A percentile compares a stretch with the other conserved stretches of the same genome.
Evolutionary conservation across 2,329 filamentous ascomycete genomes (phyloP).

Genomic region (Monilinia laxa): DNA sequence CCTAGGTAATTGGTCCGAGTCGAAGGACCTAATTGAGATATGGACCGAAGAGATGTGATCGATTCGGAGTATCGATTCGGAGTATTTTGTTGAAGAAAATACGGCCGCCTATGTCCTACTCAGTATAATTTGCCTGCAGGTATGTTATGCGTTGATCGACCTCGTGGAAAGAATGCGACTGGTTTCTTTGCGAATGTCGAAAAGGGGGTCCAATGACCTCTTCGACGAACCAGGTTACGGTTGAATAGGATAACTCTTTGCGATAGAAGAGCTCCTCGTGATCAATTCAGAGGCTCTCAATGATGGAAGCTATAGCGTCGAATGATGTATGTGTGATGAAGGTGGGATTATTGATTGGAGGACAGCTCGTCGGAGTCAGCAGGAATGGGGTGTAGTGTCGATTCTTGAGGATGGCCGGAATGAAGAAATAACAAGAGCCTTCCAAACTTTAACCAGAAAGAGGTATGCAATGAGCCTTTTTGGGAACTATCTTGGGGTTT

Average conservation of each 20-base stretch:
- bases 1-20: conserved; percentile 15
- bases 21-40: conserved; percentile 22
- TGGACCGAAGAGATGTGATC: conserved; percentile 27
- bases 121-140: conserved; percentile 31
- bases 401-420: conserved; percentile 12
- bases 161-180: conserved; percentile 35
- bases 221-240: conserved; percentile 29
- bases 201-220: conserved; percentile 41
- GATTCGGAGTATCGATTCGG: conserved; percentile 17
- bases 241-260: conserved; percentile 12
- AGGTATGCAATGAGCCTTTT: conserved; percentile 13
- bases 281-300: conserved; percentile 28
- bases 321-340: conserved; percentile 27
- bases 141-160: conserved; percentile 40
- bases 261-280: conserved; percentile 32
- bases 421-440: conserved; percentile 6
- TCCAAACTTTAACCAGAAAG: neutral
- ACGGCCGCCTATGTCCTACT: conserved; percentile 25
- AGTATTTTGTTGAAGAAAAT: conserved; percentile 22
- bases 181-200: conserved; percentile 28
- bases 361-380: conserved; percentile 22
- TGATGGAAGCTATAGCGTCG: conserved; percentile 23
- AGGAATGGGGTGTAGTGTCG: conserved; percentile 20
- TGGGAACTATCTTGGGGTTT: neutral
- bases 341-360: conserved; percentile 28